Percentiles rank a stretch among this genome's conserved stretches.
Evolutionary conservation across 148 eudicot genomes (phyloP).

Genomic region (Vaccinium darrowii): DNA sequence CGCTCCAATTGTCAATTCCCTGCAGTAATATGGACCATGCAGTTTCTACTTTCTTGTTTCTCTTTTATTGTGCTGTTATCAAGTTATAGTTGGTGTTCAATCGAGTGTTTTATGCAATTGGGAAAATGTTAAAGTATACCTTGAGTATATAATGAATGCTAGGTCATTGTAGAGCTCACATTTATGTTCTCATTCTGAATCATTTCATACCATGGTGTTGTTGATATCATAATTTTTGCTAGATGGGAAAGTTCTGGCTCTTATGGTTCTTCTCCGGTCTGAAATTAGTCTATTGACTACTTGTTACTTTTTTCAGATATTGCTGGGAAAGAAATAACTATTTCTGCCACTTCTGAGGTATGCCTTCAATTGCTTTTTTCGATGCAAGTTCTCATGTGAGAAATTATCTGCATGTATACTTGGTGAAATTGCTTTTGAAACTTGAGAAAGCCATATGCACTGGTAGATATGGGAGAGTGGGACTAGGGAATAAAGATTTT

Average conservation of each 20-base stretch:
- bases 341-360: constrained; percentile 38
- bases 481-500: background rate
- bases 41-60: background rate
- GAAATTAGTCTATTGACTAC: background rate
- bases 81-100: background rate
- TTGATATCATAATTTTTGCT: background rate
- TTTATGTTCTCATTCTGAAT: background rate
- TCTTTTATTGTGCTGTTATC: background rate
- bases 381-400: constrained; percentile 1
- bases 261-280: background rate
- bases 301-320: constrained; percentile 21
- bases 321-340: constrained; percentile 26
- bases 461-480: background rate
- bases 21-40: background rate
- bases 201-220: background rate
- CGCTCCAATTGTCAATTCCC: background rate
- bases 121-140: background rate
- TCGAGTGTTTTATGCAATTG: background rate
- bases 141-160: background rate
- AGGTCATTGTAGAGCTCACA: background rate
- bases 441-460: background rate
- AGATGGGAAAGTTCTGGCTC: background rate
- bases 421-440: background rate
- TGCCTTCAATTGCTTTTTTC: constrained; percentile 8
- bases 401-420: background rate